Percentiles rank a stretch among this genome's conserved stretches.
phyloP scores from a whole-genome alignment of 2,329 filamentous ascomycete genomes.

The Xylaria sp. region DNA sequence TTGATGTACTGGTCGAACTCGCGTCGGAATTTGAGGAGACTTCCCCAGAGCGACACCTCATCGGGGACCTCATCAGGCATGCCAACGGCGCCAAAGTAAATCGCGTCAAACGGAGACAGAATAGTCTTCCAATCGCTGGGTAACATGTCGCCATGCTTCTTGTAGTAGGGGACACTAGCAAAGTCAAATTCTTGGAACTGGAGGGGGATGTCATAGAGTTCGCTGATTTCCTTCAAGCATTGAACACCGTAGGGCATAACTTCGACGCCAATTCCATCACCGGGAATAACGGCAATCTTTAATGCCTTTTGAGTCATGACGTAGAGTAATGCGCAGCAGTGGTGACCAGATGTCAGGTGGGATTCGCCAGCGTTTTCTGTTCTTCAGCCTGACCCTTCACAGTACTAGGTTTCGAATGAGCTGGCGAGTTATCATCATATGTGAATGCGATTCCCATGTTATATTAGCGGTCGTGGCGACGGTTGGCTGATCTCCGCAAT shows the following conservation, averaged over 20 bases:
- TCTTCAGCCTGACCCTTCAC: neutral
- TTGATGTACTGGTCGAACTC: constrained; percentile 77
- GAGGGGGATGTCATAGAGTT: constrained; percentile 63
- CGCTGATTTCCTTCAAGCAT: constrained; percentile 65
- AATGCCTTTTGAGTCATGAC: constrained; percentile 28
- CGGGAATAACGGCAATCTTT: constrained; percentile 72
- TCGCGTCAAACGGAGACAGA: constrained; percentile 70
- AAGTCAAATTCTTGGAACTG: constrained; percentile 73
- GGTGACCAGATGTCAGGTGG: neutral
- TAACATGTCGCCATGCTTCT: constrained; percentile 56
- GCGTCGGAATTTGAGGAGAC: constrained; percentile 74
- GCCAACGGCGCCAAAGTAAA: constrained; percentile 75
- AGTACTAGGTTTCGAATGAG: neutral
- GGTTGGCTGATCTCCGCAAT: neutral
- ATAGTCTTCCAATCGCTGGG: constrained; percentile 61
- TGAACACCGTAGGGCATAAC: constrained; percentile 72
- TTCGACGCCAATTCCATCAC: constrained; percentile 76
- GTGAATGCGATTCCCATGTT: neutral
- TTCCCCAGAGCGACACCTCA: constrained; percentile 74
- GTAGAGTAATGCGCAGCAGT: neutral
- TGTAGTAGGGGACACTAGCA: constrained; percentile 71
- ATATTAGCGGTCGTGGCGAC: neutral
- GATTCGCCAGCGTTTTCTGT: neutral
- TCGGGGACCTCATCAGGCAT: constrained; percentile 67
- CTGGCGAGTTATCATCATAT: neutral